Evolutionary conservation across 2,329 filamentous ascomycete species (phyloP).

Genomic region (Paracoccidioides lutzii): DNA sequence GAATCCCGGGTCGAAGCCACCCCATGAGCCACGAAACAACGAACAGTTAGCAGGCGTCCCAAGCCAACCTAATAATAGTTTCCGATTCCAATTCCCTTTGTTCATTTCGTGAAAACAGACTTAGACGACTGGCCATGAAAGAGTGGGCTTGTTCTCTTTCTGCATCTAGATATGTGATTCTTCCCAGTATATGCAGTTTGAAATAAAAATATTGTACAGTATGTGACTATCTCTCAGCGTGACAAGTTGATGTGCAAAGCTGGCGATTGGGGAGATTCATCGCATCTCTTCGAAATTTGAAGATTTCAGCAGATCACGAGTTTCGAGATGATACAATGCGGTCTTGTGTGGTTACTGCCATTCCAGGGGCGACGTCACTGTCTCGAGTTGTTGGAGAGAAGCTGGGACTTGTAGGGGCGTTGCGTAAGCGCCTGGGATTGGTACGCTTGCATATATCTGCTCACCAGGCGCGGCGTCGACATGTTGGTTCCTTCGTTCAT

Average conservation of each 20-base stretch:
- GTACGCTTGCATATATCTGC: constrained; percentile 70
- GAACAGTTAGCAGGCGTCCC: neutral
- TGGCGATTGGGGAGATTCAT: neutral
- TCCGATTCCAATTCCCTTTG: neutral
- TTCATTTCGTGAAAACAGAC: neutral
- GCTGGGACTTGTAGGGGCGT: constrained; percentile 31
- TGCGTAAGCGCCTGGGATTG: constrained; percentile 75
- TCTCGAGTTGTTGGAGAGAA: constrained; percentile 20
- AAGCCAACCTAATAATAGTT: neutral
- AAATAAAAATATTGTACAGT: neutral
- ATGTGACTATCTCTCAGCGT: neutral
- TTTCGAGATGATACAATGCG: constrained; percentile 3
- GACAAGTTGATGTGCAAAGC: neutral
- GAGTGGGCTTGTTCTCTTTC: too few relatives aligned
- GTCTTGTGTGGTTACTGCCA: constrained; percentile 6
- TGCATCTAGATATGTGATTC: neutral
- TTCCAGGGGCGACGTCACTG: constrained; percentile 2
- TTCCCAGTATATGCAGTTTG: neutral
- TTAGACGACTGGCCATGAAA: too few relatives aligned
- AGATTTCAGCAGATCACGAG: neutral
- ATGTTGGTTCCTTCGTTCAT: constrained; percentile 47
- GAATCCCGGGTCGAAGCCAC: neutral
- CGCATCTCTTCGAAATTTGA: neutral
- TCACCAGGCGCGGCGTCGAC: constrained; percentile 63
- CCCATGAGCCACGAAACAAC: neutral